Conservation (phyloP, 2,329 filamentous ascomycete genomes). For the Fusarium piperis region DNA sequence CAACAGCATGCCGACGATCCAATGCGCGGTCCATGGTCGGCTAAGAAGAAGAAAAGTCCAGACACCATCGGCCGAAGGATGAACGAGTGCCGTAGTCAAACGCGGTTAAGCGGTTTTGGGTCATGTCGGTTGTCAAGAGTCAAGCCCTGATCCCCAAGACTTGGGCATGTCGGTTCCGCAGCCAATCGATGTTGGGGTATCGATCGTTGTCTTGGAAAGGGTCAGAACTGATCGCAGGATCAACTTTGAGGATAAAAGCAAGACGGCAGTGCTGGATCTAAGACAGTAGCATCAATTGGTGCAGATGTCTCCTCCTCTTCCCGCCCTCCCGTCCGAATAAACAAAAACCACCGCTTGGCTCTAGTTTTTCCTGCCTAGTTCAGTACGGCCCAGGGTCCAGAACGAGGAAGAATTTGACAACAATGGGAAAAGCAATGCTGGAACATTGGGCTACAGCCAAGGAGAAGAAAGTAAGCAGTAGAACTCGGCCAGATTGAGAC, state of each 20-base stretch:
- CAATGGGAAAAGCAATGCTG: slow-evolving; percentile 31
- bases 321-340: slow-evolving; percentile 8
- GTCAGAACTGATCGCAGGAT: slow-evolving; percentile 26
- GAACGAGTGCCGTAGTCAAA: slow-evolving; percentile 26
- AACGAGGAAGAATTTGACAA: slow-evolving; percentile 6
- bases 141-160: slow-evolving; percentile 19
- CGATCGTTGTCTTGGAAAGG: slow-evolving; percentile 23
- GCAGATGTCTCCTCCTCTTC: slow-evolving; percentile 5
- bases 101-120: slow-evolving; percentile 29
- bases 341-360: slow-evolving; percentile 1
- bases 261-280: slow-evolving; percentile 29
- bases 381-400: slow-evolving; percentile 6
- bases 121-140: slow-evolving; percentile 22
- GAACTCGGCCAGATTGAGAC: slow-evolving; percentile 28
- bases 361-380: slow-evolving; percentile 4
- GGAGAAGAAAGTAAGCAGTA: slow-evolving; percentile 34
- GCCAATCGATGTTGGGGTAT: slow-evolving; percentile 24
- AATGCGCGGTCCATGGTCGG: slow-evolving; percentile 10
- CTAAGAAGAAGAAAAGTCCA: slow-evolving; percentile 18
- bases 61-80: slow-evolving; percentile 24
- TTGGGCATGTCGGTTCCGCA: slow-evolving; percentile 9
- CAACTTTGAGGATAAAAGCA: slow-evolving; percentile 11
- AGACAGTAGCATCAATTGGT: slow-evolving; percentile 23
- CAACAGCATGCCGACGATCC: neutral
- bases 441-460: slow-evolving; percentile 5